phyloP scores from a whole-genome alignment of 768 basidiomycete species.

The Lentinula raphanica region DNA sequence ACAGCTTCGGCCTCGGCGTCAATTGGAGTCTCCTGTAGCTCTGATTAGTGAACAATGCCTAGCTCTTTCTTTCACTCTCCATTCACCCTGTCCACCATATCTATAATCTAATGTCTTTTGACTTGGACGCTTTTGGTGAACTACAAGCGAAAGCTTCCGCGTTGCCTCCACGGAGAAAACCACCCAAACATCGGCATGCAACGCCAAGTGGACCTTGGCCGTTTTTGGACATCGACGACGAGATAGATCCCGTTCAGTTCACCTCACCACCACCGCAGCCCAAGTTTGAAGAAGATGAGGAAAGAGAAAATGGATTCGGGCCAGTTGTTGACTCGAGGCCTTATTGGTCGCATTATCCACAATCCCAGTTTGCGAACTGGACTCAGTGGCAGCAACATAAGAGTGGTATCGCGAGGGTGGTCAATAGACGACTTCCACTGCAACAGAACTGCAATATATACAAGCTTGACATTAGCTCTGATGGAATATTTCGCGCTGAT shows the following conservation, averaged over 20 bases:
- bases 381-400: slow-evolving; percentile 27
- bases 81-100: neutral
- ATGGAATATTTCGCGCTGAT: slow-evolving; percentile 10
- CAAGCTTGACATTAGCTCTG: slow-evolving; percentile 10
- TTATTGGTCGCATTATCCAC: slow-evolving; percentile 32
- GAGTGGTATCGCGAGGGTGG: slow-evolving; percentile 25
- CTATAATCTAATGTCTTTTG: neutral
- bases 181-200: slow-evolving; percentile 27
- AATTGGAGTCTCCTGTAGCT: neutral
- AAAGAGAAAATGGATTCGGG: neutral
- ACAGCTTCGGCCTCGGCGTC: neutral
- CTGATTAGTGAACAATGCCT: neutral
- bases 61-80: neutral
- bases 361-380: slow-evolving; percentile 38
- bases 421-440: slow-evolving; percentile 1
- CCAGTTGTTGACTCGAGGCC: neutral
- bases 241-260: slow-evolving; percentile 11
- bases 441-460: slow-evolving; percentile 3
- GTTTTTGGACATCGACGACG: slow-evolving; percentile 32
- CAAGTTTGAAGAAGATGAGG: neutral
- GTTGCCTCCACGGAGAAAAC: slow-evolving; percentile 13
- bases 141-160: neutral
- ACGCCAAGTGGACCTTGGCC: slow-evolving; percentile 38
- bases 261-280: neutral
- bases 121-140: neutral